These are phyloP conservation scores for Coemansia sp. DNA, from an alignment of 371 early-diverging fungal genomes.

Conservation along the genomic window DNA sequence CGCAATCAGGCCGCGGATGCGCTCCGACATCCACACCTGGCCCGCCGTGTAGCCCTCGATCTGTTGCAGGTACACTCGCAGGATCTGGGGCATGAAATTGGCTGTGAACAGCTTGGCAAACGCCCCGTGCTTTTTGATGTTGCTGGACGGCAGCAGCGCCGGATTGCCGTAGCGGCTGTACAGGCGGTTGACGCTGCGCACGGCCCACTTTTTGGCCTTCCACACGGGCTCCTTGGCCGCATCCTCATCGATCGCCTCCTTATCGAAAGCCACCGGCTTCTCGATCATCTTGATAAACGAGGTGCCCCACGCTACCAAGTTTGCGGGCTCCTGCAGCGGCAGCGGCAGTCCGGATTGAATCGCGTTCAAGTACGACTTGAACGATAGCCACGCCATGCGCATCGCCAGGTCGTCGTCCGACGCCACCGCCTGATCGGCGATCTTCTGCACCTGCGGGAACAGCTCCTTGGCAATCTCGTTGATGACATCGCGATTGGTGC, in stretches of 20 bases:
- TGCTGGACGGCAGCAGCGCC: conserved; percentile 57
- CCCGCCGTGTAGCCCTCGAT: conserved; percentile 69
- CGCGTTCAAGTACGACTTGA: conserved; percentile 75
- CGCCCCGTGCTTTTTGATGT: conserved; percentile 58
- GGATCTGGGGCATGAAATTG: conserved; percentile 83
- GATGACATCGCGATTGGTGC: conserved; percentile 57
- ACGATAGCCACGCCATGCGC: conserved; percentile 72
- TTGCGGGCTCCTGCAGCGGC: conserved; percentile 63
- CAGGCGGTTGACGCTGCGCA: conserved; percentile 75
- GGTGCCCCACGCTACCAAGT: conserved; percentile 83
- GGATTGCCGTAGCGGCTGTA: conserved; percentile 77
- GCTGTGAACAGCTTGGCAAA: conserved; percentile 79
- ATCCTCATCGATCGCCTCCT: conserved; percentile 65
- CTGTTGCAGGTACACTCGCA: conserved; percentile 75
- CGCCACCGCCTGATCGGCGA: conserved; percentile 61
- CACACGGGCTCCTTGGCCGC: conserved; percentile 78
- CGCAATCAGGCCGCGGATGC: conserved; percentile 28
- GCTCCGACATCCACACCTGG: conserved; percentile 62
- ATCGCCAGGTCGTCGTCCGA: conserved; percentile 72
- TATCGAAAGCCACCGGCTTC: conserved; percentile 58
- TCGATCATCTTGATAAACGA: conserved; percentile 77
- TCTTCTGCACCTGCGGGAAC: conserved; percentile 71
- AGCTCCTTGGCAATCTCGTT: conserved; percentile 66
- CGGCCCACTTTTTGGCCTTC: conserved; percentile 95
- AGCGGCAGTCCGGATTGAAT: conserved; percentile 71